A percentile compares a stretch with the other conserved stretches of the same genome.
Conservation (phyloP, 257 asterid genomes). For the Nicotiana benthamiana region DNA sequence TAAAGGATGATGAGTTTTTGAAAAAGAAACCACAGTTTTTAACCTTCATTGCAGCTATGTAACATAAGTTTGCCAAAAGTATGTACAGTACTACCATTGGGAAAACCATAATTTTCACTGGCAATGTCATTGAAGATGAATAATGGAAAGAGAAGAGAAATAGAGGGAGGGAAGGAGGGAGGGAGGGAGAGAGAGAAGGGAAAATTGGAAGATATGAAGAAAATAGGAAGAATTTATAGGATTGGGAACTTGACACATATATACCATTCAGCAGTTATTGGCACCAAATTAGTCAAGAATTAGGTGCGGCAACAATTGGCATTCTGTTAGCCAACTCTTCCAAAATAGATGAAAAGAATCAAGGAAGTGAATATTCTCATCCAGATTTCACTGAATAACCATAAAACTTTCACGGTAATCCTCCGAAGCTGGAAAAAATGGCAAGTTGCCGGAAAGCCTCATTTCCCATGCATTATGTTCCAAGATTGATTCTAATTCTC, state of each 20-base stretch:
- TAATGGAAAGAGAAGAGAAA: background rate
- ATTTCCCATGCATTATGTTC: too few relatives aligned
- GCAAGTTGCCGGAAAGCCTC: too few relatives aligned
- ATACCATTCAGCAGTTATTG: background rate
- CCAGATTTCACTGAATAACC: too few relatives aligned
- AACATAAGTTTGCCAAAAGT: slow-evolving; percentile 52
- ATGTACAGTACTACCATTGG: slow-evolving; percentile 53
- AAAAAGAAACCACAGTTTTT: slow-evolving; percentile 37
- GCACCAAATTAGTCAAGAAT: background rate
- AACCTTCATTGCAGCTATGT: slow-evolving; percentile 50
- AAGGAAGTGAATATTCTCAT: background rate
- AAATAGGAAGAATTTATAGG: slow-evolving; percentile 46
- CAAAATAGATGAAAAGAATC: background rate
- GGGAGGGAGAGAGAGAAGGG: background rate
- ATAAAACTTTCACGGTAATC: too few relatives aligned
- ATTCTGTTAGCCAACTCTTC: background rate
- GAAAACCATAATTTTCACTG: slow-evolving; percentile 48
- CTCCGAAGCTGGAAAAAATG: too few relatives aligned
- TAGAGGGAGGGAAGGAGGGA: too few relatives aligned
- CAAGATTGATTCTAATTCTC: too few relatives aligned
- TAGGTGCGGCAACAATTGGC: background rate
- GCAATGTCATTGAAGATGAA: slow-evolving; percentile 15
- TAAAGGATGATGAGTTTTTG: slow-evolving; percentile 17
- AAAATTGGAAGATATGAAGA: slow-evolving; percentile 11
- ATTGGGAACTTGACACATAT: background rate